phyloP scores from a whole-genome alignment of 495 filamentous ascomycete species.

The Penicillium canescens region DNA sequence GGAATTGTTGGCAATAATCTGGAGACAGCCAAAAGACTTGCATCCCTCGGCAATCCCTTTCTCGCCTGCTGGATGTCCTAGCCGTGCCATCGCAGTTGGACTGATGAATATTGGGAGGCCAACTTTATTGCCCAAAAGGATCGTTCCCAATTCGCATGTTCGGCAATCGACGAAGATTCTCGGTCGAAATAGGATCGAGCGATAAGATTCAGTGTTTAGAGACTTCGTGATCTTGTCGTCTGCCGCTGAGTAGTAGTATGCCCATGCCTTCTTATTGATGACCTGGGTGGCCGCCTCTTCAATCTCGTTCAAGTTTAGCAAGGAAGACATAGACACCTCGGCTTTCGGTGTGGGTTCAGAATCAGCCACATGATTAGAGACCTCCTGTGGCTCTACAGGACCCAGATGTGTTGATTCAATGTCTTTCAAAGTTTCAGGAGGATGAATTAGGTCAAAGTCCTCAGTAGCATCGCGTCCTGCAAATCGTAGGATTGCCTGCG shows the following conservation, averaged over 20 bases:
- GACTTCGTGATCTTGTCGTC: slow-evolving; percentile 63
- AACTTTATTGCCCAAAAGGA: slow-evolving; percentile 57
- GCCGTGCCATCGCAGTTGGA: slow-evolving; percentile 68
- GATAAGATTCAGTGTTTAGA: slow-evolving; percentile 47
- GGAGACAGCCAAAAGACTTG: slow-evolving; percentile 40
- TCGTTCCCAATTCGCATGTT: slow-evolving; percentile 45
- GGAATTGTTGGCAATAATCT: slow-evolving; percentile 52
- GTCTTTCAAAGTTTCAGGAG: not conserved
- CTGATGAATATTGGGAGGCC: slow-evolving; percentile 59
- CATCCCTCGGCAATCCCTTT: slow-evolving; percentile 57
- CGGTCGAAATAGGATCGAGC: slow-evolving; percentile 63
- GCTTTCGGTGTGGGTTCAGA: no score
- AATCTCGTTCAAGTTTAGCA: slow-evolving; percentile 56
- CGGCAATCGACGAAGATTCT: slow-evolving; percentile 66
- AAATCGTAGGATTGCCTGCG: slow-evolving; percentile 46
- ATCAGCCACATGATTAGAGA: no score
- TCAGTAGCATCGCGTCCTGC: slow-evolving; percentile 70
- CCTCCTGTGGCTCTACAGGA: not conserved
- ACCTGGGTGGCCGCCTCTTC: slow-evolving; percentile 54
- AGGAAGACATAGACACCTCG: not conserved
- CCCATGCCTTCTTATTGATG: slow-evolving; percentile 65
- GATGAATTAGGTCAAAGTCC: not conserved
- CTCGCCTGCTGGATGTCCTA: slow-evolving; percentile 65
- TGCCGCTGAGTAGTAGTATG: slow-evolving; percentile 72
- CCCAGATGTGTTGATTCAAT: not conserved